A percentile compares a stretch with the other conserved stretches of the same genome.
phyloP scores from a whole-genome alignment of 2,329 filamentous ascomycete species.

The Fonsecaea erecta region DNA sequence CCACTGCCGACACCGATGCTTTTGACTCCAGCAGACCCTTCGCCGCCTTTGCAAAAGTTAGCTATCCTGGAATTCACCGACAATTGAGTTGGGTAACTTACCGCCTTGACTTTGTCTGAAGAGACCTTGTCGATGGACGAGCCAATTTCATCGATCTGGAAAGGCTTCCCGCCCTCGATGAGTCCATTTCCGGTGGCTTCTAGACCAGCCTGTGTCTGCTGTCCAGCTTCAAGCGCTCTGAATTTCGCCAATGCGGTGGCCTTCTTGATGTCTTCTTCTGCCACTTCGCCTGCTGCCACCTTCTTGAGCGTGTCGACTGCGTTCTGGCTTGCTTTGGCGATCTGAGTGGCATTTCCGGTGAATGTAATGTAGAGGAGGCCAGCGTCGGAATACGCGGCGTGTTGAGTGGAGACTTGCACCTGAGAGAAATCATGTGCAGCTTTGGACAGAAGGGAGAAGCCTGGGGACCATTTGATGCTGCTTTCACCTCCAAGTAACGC shows the following conservation, averaged over 20 bases:
- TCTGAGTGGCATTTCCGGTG: conserved; percentile 71
- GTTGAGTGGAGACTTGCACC: conserved; percentile 72
- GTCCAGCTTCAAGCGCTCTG: conserved; percentile 78
- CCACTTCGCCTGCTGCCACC: conserved; percentile 74
- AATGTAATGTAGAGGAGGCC: conserved; percentile 86
- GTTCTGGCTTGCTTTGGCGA: conserved; percentile 74
- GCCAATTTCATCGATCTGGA: conserved; percentile 79
- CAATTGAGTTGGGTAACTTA: conserved; percentile 49
- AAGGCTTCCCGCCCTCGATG: conserved; percentile 77
- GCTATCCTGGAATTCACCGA: neutral
- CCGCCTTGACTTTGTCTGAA: conserved; percentile 80
- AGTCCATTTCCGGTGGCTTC: conserved; percentile 84
- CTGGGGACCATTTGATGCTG: conserved; percentile 91
- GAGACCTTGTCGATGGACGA: conserved; percentile 81
- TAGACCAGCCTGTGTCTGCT: conserved; percentile 76
- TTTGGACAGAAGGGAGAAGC: conserved; percentile 89
- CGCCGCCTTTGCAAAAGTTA: conserved; percentile 66
- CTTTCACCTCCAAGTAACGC: conserved; percentile 88
- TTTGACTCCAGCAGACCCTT: conserved; percentile 86
- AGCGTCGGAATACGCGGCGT: conserved; percentile 88
- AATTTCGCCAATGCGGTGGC: conserved; percentile 93
- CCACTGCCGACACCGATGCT: conserved; percentile 85
- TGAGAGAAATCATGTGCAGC: conserved; percentile 69
- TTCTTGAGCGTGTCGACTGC: conserved; percentile 82
- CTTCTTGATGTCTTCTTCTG: conserved; percentile 87